These are phyloP conservation scores for Sparassis latifolia DNA, from an alignment of 1,284 basidiomycete species.

Conservation along the genomic window DNA sequence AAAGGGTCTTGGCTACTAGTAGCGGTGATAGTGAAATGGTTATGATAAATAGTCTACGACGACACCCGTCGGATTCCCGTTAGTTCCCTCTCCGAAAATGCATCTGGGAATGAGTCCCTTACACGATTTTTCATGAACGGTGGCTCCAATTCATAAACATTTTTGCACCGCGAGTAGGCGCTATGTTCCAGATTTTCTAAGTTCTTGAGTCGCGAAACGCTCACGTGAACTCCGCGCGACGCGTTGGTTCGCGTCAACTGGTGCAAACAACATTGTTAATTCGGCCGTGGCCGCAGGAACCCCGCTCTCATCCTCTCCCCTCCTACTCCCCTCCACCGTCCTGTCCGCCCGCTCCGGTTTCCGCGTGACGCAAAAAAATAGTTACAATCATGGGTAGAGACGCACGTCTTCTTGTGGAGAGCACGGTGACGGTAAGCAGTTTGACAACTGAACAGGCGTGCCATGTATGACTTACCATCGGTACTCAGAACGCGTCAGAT, in stretches of 20 bases:
- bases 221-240: constrained; percentile 6
- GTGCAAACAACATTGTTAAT: constrained; percentile 9
- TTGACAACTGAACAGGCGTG: neutral
- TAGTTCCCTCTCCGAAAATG: neutral
- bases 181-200: neutral
- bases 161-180: neutral
- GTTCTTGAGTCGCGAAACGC: neutral
- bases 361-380: no score
- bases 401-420: neutral
- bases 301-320: neutral
- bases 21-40: no score
- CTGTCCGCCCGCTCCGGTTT: no score
- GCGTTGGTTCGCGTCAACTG: constrained; percentile 17
- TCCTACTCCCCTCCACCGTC: neutral
- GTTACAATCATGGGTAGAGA: no score
- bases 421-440: neutral
- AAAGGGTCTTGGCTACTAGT: no score
- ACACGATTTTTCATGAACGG: neutral
- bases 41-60: no score
- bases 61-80: neutral
- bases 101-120: neutral
- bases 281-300: neutral
- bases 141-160: neutral
- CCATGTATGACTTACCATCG: neutral
- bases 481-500: neutral